phyloP scores from a whole-genome alignment of 345 rosid genomes.

The Conringia planisiliqua region DNA sequence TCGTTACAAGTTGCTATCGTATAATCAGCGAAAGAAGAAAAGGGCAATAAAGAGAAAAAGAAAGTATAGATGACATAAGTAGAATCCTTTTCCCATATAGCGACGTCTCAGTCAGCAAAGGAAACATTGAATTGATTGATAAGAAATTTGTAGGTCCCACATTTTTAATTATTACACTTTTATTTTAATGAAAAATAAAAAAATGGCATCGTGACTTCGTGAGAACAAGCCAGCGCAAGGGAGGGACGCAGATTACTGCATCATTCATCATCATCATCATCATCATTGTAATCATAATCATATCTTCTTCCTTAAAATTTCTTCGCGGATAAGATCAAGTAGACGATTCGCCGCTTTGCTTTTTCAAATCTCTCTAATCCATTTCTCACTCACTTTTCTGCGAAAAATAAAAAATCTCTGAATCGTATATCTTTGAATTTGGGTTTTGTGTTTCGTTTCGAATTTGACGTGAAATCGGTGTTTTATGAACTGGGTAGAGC shows the following conservation, averaged over 20 bases:
- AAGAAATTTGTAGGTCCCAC: background rate
- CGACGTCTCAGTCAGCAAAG: conserved; percentile 1
- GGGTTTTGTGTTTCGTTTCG: too few relatives aligned
- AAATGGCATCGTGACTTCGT: conserved; percentile 5
- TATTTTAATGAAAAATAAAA: background rate
- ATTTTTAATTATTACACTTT: background rate
- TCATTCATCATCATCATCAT: background rate
- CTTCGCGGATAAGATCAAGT: conserved; percentile 6
- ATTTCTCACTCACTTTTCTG: background rate
- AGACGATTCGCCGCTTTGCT: conserved; percentile 11
- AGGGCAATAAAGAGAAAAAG: background rate
- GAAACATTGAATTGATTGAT: conserved; percentile 2
- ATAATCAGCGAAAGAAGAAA: background rate
- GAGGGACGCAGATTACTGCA: background rate
- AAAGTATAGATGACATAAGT: background rate
- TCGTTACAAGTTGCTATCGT: background rate
- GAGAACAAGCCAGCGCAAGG: conserved; percentile 21
- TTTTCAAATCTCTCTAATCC: conserved; percentile 3
- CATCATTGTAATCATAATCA: background rate
- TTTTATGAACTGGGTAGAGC: too few relatives aligned
- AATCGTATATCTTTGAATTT: too few relatives aligned
- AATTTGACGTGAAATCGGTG: too few relatives aligned
- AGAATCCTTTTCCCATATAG: background rate
- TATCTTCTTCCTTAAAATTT: conserved; percentile 8
- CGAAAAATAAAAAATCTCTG: too few relatives aligned